Conservation (phyloP, 2,329 filamentous ascomycete genomes). For the Macrophomina pseudophaseolina region DNA sequence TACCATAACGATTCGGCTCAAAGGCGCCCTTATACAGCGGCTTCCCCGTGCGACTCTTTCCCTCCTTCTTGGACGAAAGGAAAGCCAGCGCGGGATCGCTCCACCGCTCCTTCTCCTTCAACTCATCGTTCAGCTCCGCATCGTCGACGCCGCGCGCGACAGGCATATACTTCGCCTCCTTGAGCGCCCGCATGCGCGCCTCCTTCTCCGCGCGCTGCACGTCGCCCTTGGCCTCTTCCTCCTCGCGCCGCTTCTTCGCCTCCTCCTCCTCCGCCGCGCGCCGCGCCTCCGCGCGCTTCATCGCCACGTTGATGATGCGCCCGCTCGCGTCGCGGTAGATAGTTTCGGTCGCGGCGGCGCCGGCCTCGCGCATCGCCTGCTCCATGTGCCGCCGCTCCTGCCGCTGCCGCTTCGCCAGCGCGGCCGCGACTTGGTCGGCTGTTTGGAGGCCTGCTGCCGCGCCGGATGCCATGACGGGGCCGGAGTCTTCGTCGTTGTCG, state of each 20-base stretch:
- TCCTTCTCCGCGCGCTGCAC: conserved; percentile 76
- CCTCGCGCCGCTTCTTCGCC: conserved; percentile 66
- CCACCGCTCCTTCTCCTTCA: conserved; percentile 81
- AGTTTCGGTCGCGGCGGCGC: conserved; percentile 65
- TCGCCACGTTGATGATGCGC: conserved; percentile 87
- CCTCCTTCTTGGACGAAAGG: conserved; percentile 59
- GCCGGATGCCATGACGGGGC: conserved; percentile 79
- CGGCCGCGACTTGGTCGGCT: conserved; percentile 70
- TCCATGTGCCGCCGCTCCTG: conserved; percentile 62
- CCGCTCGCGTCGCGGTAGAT: conserved; percentile 96
- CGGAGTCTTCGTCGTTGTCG: conserved; percentile 50
- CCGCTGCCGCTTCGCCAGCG: conserved; percentile 65
- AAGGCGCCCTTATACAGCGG: conserved; percentile 80
- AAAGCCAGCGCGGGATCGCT: conserved; percentile 84
- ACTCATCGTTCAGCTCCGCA: conserved; percentile 79
- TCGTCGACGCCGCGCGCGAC: conserved; percentile 85
- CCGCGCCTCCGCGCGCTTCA: conserved; percentile 88
- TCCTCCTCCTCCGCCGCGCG: conserved; percentile 75
- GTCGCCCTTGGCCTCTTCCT: conserved; percentile 79
- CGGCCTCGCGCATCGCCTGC: conserved; percentile 55
- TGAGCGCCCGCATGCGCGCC: conserved; percentile 68
- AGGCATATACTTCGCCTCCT: conserved; percentile 82
- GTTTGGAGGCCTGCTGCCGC: conserved; percentile 86
- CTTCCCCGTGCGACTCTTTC: conserved; percentile 57
- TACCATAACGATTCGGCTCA: conserved; percentile 91